Percentiles rank a stretch among this genome's conserved stretches.
phyloP scores from a whole-genome alignment of 106 monocot genomes.

The Acanthochlamys bracteata region DNA sequence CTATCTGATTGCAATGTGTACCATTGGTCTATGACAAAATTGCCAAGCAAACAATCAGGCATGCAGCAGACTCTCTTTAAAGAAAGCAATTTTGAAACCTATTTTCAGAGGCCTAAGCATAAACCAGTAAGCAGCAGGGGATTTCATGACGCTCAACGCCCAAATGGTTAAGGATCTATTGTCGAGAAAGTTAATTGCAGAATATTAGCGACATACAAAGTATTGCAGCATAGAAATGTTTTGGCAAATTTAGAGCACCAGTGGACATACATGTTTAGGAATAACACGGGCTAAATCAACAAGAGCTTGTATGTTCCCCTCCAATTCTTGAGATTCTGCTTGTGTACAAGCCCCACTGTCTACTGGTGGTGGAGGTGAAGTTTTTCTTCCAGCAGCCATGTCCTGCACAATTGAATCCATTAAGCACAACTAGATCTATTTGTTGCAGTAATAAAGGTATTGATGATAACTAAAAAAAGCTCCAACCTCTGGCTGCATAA shows the following conservation, averaged over 20 bases:
- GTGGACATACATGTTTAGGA: slow-evolving; percentile 66
- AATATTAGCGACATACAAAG: no score
- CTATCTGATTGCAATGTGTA: no score
- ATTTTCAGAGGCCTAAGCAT: not conserved
- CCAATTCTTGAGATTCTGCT: slow-evolving; percentile 84
- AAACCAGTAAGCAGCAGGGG: not conserved
- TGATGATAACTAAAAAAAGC: not conserved
- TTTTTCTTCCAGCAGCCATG: slow-evolving; percentile 77
- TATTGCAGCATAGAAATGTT: not conserved
- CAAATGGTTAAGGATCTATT: no score
- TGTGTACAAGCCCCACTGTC: slow-evolving; percentile 66
- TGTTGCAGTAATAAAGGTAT: not conserved
- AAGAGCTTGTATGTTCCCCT: slow-evolving; percentile 88
- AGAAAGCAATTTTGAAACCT: not conserved
- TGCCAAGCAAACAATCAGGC: not conserved
- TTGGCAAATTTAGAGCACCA: not conserved
- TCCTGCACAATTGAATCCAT: slow-evolving; percentile 66
- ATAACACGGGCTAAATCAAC: slow-evolving; percentile 78
- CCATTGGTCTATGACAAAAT: not conserved
- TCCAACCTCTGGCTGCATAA: slow-evolving; percentile 78
- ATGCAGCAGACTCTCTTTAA: not conserved
- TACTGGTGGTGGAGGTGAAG: slow-evolving; percentile 74
- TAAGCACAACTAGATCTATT: not conserved
- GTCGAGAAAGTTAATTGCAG: no score
- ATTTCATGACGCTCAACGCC: not conserved